Base-by-base conservation (phyloP, 1,284 basidiomycete species). In the Leccinum solheimii region DNA sequence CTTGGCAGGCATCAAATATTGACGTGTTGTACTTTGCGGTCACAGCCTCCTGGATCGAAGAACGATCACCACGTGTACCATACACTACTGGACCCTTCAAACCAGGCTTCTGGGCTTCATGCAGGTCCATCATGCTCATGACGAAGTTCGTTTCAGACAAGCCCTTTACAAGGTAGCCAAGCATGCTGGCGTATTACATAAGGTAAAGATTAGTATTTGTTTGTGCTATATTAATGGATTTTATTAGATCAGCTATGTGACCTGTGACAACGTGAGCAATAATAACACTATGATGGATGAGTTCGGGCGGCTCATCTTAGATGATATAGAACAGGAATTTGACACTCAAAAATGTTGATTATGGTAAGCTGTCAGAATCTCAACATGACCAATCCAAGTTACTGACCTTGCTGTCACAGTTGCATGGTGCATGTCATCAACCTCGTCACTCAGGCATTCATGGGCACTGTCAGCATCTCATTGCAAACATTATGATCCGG, bases 141-240 rank as follows among this genome's bases (percentile, higher is more conserved):
- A 56, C 10, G 45, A 49, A 3, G 5, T 52, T 5, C 5, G 0
- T 10, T 57, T 65, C 0, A 26, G 64, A n/a, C 64, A 65, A 8
- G 64, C 45, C 0, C 57, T 65, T 4, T 66, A 52, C 38, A 62
- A 65, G 50, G 27, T 51, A 16, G 14, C n/a, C 19, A n/a, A 51
- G 56, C 9, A 21, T 30, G 56, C 49, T 19, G 56, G 56, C 9
- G 7, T 51, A 27, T 27, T n/a, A 40, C 49, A 57, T 49, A 57
- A 57, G 56, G 56, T 57, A 30, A 50, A 7, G 13, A 32, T 30
- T 30, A 16, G 23, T 50, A 27, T 32, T 51, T 8, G 21, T 45
- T 34, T 8, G 4, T 34, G n/a, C 10, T 32, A 13, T 19, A 10
- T n/a, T 32, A 34, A 30, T 7, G 2, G 19, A 13, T 51, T 51